phyloP scores from a whole-genome alignment of 805 yeast genomes.

The Yamadazyma olivae region DNA sequence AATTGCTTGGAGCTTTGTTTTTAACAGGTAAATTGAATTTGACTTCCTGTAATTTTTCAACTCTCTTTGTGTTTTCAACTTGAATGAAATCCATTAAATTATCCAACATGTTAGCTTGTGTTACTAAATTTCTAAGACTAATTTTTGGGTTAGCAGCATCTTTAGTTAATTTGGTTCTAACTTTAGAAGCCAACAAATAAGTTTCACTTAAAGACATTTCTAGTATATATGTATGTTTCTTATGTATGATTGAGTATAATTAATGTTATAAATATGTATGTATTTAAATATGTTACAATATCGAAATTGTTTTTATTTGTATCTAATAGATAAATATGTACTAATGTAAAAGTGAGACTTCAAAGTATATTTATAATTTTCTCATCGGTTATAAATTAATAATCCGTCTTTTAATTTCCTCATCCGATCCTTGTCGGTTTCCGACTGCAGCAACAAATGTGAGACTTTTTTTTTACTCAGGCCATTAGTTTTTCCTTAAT shows the following conservation, averaged over 20 bases:
- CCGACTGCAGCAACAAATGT: too few relatives aligned
- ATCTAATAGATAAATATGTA: neutral
- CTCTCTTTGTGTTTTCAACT: conserved; percentile 26
- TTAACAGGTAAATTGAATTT: conserved; percentile 10
- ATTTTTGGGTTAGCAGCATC: conserved; percentile 61
- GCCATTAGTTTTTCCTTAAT: too few relatives aligned
- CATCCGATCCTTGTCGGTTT: too few relatives aligned
- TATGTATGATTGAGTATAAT: neutral
- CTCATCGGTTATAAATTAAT: conserved; percentile 1
- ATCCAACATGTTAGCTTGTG: conserved; percentile 72
- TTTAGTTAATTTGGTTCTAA: conserved; percentile 57
- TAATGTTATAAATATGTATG: neutral
- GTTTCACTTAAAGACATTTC: conserved; percentile 45
- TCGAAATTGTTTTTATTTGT: neutral
- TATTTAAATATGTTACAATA: neutral
- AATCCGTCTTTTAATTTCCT: too few relatives aligned
- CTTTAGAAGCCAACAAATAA: conserved; percentile 61
- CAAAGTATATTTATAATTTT: neutral
- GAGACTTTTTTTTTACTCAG: too few relatives aligned
- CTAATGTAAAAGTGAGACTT: neutral
- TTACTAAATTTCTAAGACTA: conserved; percentile 54
- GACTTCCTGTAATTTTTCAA: conserved; percentile 12
- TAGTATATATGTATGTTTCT: neutral
- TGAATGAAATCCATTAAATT: conserved; percentile 53
- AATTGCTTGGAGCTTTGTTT: conserved; percentile 8